These are phyloP conservation scores for Kwoniella botswanensis DNA, from an alignment of 768 basidiomycete species.

Conservation along the genomic window DNA sequence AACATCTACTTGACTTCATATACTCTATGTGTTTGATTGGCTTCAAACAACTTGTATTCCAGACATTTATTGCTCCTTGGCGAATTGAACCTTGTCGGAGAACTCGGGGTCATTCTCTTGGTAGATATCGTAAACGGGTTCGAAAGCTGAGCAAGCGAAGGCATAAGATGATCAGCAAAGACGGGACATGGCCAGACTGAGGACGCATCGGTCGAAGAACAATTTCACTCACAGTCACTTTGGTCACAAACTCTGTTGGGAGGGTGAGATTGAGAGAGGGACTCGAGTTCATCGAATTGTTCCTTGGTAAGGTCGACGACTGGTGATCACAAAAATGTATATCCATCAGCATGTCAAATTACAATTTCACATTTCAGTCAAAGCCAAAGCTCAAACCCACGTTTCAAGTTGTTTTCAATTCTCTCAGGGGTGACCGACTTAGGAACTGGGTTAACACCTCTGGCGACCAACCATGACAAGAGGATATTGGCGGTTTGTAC, in stretches of 20 bases:
- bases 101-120: constrained; percentile 31
- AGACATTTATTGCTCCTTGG: constrained; percentile 37
- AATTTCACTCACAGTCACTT: constrained; percentile 41
- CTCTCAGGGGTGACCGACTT: constrained; percentile 76
- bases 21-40: not conserved
- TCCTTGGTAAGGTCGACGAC: constrained; percentile 49
- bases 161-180: not conserved
- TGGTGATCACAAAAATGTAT: constrained; percentile 15
- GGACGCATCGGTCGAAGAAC: too few relatives aligned
- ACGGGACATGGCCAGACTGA: too few relatives aligned
- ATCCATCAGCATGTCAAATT: not conserved
- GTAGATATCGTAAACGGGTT: constrained; percentile 55
- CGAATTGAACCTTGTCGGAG: constrained; percentile 39
- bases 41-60: not conserved
- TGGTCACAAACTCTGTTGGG: constrained; percentile 53
- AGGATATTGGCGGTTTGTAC: constrained; percentile 79
- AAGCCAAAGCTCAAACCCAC: constrained; percentile 25
- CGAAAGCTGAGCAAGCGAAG: constrained; percentile 31
- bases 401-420: constrained; percentile 69
- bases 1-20: not conserved
- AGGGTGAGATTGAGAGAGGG: constrained; percentile 44
- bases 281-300: constrained; percentile 45
- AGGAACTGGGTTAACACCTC: constrained; percentile 72
- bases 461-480: constrained; percentile 68
- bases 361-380: too few relatives aligned